phyloP scores from a whole-genome alignment of 2,329 filamentous ascomycete species.

The Calonectria ilicicola region DNA sequence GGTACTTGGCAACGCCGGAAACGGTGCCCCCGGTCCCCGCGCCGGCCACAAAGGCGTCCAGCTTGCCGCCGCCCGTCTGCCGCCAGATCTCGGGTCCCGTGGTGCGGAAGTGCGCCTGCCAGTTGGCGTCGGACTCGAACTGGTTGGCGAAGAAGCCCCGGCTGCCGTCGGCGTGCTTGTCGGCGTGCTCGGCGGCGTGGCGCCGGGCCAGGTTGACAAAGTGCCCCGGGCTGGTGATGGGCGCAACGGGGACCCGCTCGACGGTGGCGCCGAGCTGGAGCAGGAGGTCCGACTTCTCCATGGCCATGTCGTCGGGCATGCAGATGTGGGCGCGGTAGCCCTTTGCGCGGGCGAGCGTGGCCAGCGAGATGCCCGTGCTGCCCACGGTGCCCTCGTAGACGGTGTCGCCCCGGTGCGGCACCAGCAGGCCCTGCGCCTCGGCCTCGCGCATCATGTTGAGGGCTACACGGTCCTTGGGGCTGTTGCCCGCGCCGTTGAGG shows the following conservation, averaged over 20 bases:
- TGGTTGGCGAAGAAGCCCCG: slow-evolving; percentile 95
- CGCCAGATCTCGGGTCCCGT: slow-evolving; percentile 91
- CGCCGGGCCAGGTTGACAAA: slow-evolving; percentile 92
- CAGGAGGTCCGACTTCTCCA: slow-evolving; percentile 90
- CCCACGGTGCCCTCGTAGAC: slow-evolving; percentile 98
- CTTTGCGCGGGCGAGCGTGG: slow-evolving; percentile 85
- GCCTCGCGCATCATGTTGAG: slow-evolving; percentile 88
- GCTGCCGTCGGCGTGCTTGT: slow-evolving; percentile 67
- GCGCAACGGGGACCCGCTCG: slow-evolving; percentile 89
- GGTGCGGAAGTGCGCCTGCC: slow-evolving; percentile 81
- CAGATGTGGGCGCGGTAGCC: slow-evolving; percentile 96
- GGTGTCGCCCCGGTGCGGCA: slow-evolving; percentile 86
- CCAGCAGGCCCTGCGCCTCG: slow-evolving; percentile 80
- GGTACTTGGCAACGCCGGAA: slow-evolving; percentile 83
- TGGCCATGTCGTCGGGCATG: slow-evolving; percentile 93
- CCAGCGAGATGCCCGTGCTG: slow-evolving; percentile 94
- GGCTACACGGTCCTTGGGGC: slow-evolving; percentile 95
- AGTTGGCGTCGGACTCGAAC: slow-evolving; percentile 93
- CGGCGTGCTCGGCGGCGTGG: slow-evolving; percentile 81
- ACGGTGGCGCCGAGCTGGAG: slow-evolving; percentile 92
- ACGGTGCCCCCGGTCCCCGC: slow-evolving; percentile 96
- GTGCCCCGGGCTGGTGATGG: slow-evolving; percentile 92
- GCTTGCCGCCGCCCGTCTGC: slow-evolving; percentile 74
- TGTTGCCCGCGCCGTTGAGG: slow-evolving; percentile 92
- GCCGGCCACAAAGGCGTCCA: slow-evolving; percentile 93